These are phyloP conservation scores for Vitis hybrid DNA, from an alignment of 177 flowering plant genomes.

Conservation along the genomic window DNA sequence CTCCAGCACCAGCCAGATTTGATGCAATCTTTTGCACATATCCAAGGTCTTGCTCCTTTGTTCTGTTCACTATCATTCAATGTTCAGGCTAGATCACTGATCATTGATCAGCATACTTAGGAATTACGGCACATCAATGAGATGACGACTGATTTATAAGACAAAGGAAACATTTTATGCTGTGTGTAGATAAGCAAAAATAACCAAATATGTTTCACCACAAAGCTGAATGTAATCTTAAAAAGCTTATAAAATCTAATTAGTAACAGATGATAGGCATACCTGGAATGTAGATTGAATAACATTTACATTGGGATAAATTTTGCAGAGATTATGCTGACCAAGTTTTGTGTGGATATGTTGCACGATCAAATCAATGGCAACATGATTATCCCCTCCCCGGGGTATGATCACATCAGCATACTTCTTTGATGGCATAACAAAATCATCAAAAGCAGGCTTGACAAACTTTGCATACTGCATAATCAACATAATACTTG, in stretches of 20 bases:
- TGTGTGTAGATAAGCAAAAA: not conserved
- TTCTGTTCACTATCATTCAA: not conserved
- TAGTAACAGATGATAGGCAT: conserved; percentile 6
- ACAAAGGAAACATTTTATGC: not conserved
- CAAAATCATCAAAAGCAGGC: conserved; percentile 99
- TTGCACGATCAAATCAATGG: conserved; percentile 94
- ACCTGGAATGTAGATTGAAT: conserved; percentile 21
- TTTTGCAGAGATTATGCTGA: no score
- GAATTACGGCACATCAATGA: not conserved
- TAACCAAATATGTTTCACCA: not conserved
- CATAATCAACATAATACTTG: conserved; percentile 19
- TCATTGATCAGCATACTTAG: not conserved
- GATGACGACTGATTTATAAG: not conserved
- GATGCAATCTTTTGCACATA: not conserved
- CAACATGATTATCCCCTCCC: conserved; percentile 99
- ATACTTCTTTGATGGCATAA: conserved; percentile 96
- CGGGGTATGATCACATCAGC: conserved; percentile 99
- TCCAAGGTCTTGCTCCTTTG: not conserved
- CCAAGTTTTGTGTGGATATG: conserved; percentile 45
- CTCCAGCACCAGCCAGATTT: not conserved
- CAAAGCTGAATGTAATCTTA: not conserved
- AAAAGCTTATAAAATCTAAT: not conserved
- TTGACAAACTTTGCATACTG: conserved; percentile 99
- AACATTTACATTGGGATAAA: no score
- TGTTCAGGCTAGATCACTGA: not conserved